Base-by-base conservation (phyloP, 345 rosid species). In the Boechera divaricarpa region DNA sequence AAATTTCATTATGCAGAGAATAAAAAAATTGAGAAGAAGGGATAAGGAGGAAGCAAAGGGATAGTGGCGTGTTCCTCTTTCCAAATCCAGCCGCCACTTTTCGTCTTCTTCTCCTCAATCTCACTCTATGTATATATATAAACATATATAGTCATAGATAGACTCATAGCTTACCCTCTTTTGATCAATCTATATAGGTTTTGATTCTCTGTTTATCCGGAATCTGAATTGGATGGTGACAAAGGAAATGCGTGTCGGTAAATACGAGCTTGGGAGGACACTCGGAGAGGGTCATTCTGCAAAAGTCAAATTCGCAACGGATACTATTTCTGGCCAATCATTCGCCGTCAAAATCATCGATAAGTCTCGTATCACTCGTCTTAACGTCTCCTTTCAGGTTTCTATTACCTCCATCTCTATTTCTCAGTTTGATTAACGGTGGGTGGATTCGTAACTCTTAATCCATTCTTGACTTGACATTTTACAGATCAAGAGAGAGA, bases 201-300 rank as follows among this genome's bases (percentile, higher is more conserved):
- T 21, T 21, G 24, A 45, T 63, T 66, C 44, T 66, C 57, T 66
- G 16, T 31, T 9, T 29, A 9, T 5, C 47, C 6, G 21, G 15
- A 67, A 35, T 51, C 47, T 55, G 12, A 35, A 52, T 52, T 72
- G 75, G 39, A 79, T 83, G 85, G 82, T 74, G 74, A 57, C 44
- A 21, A 78, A 74, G 85, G 91, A 86, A 84, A 86, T 86, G 88
- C 87, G 78, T 62, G 55, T 94, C 41, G 97, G 97, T 3, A 91
- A 90, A 77, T 94, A 94, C 86, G 90, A 92, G 80, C 82, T 94
- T 26, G 95, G 97, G 16, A 84, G 83, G 66, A 94, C 97, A 10
- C 89, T 94, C 2, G 98, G 98, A 0, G 94, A 92, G 74, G 98
- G 97, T 0, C 92, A 89, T 54, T 94, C 87, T 21, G 98, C 90